Percentiles rank a stretch among this genome's conserved stretches.
These are phyloP conservation scores for Hepatocystis sp. DNA, from an alignment of 169 alveolate species.

Conservation along the genomic window DNA sequence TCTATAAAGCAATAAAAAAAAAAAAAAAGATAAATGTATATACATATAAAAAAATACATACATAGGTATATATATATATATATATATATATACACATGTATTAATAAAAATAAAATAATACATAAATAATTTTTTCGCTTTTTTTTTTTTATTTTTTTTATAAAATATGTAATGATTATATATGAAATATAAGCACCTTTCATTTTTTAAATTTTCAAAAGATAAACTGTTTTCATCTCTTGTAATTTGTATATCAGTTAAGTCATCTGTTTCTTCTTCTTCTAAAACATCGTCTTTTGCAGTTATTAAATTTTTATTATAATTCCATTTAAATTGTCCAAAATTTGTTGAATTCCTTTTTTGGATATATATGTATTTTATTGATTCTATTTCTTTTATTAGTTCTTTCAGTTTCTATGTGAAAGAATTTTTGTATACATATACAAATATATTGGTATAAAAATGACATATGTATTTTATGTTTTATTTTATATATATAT, in stretches of 20 bases:
- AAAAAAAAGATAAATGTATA: too few species aligned
- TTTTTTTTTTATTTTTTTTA: conserved; percentile 15
- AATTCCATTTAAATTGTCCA: neutral
- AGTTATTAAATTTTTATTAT: conserved; percentile 26
- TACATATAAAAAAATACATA: neutral
- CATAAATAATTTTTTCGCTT: neutral
- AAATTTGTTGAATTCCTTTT: conserved; percentile 17
- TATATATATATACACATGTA: neutral
- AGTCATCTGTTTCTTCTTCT: conserved; percentile 33
- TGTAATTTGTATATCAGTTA: conserved; percentile 9
- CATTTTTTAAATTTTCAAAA: conserved; percentile 40
- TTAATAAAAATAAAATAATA: neutral
- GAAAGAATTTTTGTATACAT: neutral
- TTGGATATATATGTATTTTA: conserved; percentile 42
- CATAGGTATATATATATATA: neutral
- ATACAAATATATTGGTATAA: neutral
- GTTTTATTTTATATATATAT: neutral
- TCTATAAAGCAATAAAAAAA: too few species aligned
- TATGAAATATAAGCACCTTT: too few species aligned
- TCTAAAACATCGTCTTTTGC: conserved; percentile 15
- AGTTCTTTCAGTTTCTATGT: conserved; percentile 63
- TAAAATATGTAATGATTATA: too few species aligned
- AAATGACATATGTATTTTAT: neutral
- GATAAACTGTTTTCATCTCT: conserved; percentile 36
- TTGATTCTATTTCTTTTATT: conserved; percentile 46